phyloP scores from a whole-genome alignment of 164 flowering plant genomes.

The Buxus sempervirens region DNA sequence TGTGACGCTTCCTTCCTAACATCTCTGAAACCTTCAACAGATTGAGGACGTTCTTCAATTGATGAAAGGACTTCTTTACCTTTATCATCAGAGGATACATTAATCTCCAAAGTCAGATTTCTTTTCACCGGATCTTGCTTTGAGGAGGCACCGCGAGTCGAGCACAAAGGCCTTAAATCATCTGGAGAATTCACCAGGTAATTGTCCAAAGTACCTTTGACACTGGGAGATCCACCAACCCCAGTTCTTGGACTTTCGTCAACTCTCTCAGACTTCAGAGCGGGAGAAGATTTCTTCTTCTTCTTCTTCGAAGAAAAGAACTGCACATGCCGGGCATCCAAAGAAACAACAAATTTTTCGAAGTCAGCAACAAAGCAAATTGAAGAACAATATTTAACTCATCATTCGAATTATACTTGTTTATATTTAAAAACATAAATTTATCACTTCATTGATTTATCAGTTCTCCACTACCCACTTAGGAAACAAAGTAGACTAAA shows the following conservation, averaged over 20 bases:
- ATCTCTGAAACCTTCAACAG: slow-evolving; percentile 11
- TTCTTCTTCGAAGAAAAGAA: slow-evolving; percentile 55
- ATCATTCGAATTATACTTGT: background rate
- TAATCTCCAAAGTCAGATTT: slow-evolving; percentile 44
- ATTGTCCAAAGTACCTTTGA: slow-evolving; percentile 61
- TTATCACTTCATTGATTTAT: too few species aligned
- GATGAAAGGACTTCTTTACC: slow-evolving; percentile 9
- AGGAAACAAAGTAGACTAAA: background rate
- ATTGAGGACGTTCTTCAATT: slow-evolving; percentile 8
- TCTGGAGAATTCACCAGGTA: slow-evolving; percentile 48
- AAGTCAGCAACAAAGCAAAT: background rate
- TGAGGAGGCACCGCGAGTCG: slow-evolving; percentile 14
- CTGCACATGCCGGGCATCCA: slow-evolving; percentile 33
- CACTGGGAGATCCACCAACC: slow-evolving; percentile 55
- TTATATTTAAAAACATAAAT: too few species aligned
- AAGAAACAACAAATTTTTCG: background rate
- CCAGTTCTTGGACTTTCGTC: slow-evolving; percentile 31
- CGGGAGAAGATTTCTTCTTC: slow-evolving; percentile 70
- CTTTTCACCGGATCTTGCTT: slow-evolving; percentile 34
- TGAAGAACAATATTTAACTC: background rate
- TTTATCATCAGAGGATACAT: slow-evolving; percentile 21
- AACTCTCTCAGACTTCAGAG: slow-evolving; percentile 32
- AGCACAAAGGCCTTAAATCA: slow-evolving; percentile 10
- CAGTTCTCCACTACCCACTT: too few species aligned
- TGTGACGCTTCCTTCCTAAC: slow-evolving; percentile 12